phyloP scores from a whole-genome alignment of 371 early-diverging fungal genomes.

The Gilbertella persicaria region DNA sequence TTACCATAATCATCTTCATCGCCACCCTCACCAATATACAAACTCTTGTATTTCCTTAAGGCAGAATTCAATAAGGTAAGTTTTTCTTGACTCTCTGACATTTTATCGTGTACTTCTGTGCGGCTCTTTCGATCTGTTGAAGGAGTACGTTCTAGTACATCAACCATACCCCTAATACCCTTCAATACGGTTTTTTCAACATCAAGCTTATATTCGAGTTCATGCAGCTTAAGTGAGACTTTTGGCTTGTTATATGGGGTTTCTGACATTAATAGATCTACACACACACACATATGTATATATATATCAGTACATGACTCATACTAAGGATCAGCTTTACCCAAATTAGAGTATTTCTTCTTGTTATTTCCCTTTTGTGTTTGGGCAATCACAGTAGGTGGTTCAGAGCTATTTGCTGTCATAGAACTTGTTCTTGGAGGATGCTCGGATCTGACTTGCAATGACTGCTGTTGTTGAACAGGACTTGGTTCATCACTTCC shows the following conservation, averaged over 20 bases:
- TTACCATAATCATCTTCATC: constrained; percentile 72
- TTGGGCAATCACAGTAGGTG: constrained; percentile 1
- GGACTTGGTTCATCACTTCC: constrained; percentile 20
- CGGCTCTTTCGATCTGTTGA: constrained; percentile 58
- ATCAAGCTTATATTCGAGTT: constrained; percentile 84
- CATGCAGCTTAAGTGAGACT: constrained; percentile 83
- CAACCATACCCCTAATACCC: constrained; percentile 63
- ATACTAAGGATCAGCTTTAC: constrained; percentile 32
- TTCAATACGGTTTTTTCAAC: constrained; percentile 86
- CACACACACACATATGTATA: too few relatives aligned
- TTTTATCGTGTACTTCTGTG: constrained; percentile 65
- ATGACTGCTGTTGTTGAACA: neutral
- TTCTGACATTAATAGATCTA: constrained; percentile 75
- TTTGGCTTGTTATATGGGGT: constrained; percentile 82
- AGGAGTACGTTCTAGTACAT: constrained; percentile 45
- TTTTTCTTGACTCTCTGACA: constrained; percentile 79
- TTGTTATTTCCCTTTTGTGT: constrained; percentile 18
- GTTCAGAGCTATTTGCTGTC: constrained; percentile 5
- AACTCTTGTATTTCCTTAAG: constrained; percentile 79
- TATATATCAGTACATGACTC: too few relatives aligned
- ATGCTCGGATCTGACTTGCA: constrained; percentile 10
- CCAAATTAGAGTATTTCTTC: constrained; percentile 54
- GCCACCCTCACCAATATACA: constrained; percentile 77
- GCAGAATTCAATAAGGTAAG: constrained; percentile 78
- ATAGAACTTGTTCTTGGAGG: constrained; percentile 32